These are phyloP conservation scores for Cryptosporidium xiaoi DNA, from an alignment of 169 alveolate species.

Conservation along the genomic window DNA sequence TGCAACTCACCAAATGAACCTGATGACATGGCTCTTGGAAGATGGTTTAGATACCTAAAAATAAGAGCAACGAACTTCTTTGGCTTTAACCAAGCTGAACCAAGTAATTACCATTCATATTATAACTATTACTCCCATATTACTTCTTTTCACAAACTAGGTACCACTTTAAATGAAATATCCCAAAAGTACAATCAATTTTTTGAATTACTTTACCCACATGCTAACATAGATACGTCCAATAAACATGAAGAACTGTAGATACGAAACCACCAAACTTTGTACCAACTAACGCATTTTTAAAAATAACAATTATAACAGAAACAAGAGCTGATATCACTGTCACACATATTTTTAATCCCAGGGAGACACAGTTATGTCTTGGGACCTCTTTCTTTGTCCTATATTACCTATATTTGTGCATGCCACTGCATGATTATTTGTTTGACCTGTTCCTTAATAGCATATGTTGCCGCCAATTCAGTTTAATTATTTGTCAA, in stretches of 20 bases:
- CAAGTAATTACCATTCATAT: constrained; percentile 53
- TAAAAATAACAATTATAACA: not conserved
- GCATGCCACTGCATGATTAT: too few relatives aligned
- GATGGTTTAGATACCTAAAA: constrained; percentile 49
- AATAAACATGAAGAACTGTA: constrained; percentile 19
- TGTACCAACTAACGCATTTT: too few relatives aligned
- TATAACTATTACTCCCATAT: constrained; percentile 40
- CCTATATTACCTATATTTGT: too few relatives aligned
- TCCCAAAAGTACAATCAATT: constrained; percentile 12
- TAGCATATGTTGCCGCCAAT: too few relatives aligned
- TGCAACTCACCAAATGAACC: constrained; percentile 61
- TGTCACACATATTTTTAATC: too few relatives aligned
- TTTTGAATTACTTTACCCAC: constrained; percentile 39
- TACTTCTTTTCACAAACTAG: constrained; percentile 52
- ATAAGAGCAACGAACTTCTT: constrained; percentile 41
- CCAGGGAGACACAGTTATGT: too few relatives aligned
- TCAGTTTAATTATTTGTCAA: too few relatives aligned
- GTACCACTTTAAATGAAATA: not conserved
- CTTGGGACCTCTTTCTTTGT: too few relatives aligned
- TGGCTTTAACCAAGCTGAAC: constrained; percentile 72
- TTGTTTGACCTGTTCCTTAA: too few relatives aligned
- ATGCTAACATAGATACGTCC: not conserved
- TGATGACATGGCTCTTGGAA: constrained; percentile 73
- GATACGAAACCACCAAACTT: too few relatives aligned
- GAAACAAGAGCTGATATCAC: too few relatives aligned